phyloP scores from a whole-genome alignment of 805 yeast species.

The Phaffomyces opuntiae region DNA sequence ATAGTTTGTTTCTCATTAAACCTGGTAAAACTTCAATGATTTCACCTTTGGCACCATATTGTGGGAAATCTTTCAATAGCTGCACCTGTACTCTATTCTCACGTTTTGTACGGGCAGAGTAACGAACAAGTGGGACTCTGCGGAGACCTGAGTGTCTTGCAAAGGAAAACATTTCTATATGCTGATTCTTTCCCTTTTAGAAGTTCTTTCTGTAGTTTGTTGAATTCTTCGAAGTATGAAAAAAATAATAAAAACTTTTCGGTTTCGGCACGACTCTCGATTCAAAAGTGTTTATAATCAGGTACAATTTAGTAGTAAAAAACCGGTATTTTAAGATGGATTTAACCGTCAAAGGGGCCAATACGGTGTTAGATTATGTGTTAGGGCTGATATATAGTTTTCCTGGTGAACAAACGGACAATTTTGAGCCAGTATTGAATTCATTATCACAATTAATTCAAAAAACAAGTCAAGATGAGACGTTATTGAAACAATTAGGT shows the following conservation, averaged over 20 bases:
- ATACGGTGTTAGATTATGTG: not conserved
- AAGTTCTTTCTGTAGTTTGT: not conserved
- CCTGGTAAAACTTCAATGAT: slow-evolving; percentile 71
- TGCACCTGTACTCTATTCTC: slow-evolving; percentile 62
- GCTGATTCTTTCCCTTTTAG: no score
- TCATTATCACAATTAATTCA: not conserved
- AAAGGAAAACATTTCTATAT: slow-evolving; percentile 5
- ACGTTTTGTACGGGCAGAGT: slow-evolving; percentile 43
- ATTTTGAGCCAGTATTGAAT: not conserved
- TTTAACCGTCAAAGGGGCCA: not conserved
- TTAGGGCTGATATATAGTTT: not conserved
- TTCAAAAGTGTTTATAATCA: no score
- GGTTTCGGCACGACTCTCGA: no score
- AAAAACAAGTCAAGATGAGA: not conserved
- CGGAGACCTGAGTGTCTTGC: slow-evolving; percentile 6
- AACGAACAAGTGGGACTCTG: slow-evolving; percentile 30
- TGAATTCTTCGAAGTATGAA: not conserved
- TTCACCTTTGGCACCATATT: slow-evolving; percentile 65
- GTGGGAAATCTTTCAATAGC: slow-evolving; percentile 58
- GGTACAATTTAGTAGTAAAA: no score
- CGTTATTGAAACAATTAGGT: not conserved
- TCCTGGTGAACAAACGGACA: no score
- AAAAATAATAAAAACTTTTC: not conserved
- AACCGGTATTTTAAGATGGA: not conserved
- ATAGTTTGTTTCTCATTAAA: slow-evolving; percentile 73